Conservation (phyloP, 257 asterid species). For the Penstemon davidsonii region DNA sequence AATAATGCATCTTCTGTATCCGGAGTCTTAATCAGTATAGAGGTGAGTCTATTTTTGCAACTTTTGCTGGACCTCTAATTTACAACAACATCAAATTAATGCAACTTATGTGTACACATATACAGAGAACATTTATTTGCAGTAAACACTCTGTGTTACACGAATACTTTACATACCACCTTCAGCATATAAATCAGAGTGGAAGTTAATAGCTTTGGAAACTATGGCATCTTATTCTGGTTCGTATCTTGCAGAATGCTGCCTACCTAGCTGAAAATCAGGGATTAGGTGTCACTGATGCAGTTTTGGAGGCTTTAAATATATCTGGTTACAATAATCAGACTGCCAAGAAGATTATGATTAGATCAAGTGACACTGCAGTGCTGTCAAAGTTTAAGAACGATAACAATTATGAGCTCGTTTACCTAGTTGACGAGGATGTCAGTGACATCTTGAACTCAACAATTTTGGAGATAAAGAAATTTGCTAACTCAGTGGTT, state of each 20-base stretch:
- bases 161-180: background rate
- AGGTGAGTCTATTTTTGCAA: conserved; percentile 50
- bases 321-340: conserved; percentile 51
- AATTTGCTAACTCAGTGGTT: conserved; percentile 65
- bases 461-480: conserved; percentile 57
- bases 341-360: conserved; percentile 58
- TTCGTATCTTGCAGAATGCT: conserved; percentile 57
- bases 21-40: conserved; percentile 71
- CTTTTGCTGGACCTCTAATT: conserved; percentile 3
- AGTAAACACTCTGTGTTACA: background rate
- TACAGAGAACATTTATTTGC: background rate
- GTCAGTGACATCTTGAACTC: conserved; percentile 57
- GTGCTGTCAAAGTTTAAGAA: conserved; percentile 53
- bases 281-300: conserved; percentile 66
- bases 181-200: background rate
- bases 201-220: background rate
- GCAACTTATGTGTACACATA: background rate
- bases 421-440: conserved; percentile 55
- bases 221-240: conserved; percentile 12
- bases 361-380: conserved; percentile 63
- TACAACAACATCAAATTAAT: background rate
- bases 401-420: conserved; percentile 56
- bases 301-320: conserved; percentile 57
- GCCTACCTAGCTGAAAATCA: conserved; percentile 65
- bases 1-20: conserved; percentile 67